Percentiles rank a stretch among this genome's conserved stretches.
These are phyloP conservation scores for Fusarium duplospermum DNA, from an alignment of 2,329 filamentous ascomycete genomes.

Conservation along the genomic window DNA sequence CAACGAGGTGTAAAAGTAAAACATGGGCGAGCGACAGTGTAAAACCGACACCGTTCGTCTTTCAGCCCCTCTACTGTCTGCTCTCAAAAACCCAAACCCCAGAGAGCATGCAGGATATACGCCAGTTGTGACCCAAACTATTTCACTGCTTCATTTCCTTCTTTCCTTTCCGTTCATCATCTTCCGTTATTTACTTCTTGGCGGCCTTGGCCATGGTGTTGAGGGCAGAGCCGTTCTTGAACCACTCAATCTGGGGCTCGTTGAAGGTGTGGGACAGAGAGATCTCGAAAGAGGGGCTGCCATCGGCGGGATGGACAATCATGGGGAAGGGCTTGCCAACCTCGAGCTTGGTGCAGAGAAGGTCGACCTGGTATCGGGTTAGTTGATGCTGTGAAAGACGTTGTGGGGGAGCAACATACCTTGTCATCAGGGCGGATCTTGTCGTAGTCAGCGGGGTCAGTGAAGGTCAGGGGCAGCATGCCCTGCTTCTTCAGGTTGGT, in stretches of 20 bases:
- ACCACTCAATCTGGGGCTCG: constrained; percentile 97
- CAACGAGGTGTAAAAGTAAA: constrained; percentile 41
- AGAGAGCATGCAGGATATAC: constrained; percentile 45
- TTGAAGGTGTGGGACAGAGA: constrained; percentile 97
- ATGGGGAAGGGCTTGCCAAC: constrained; percentile 95
- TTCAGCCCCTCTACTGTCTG: constrained; percentile 41
- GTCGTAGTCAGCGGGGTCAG: constrained; percentile 95
- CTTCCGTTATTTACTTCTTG: constrained; percentile 47
- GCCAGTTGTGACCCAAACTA: constrained; percentile 41
- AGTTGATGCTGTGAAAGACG: constrained; percentile 23
- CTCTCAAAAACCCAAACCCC: constrained; percentile 38
- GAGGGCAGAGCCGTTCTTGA: constrained; percentile 95
- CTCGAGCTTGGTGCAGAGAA: constrained; percentile 87
- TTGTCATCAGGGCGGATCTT: constrained; percentile 94
- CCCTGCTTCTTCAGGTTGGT: constrained; percentile 99
- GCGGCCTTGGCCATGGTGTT: constrained; percentile 95
- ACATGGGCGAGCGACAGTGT: constrained; percentile 33
- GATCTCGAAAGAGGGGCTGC: constrained; percentile 78
- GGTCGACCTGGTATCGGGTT: constrained; percentile 69
- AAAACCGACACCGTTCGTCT: constrained; percentile 30
- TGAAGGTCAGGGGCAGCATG: constrained; percentile 98
- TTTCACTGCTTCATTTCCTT: constrained; percentile 33
- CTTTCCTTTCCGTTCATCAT: constrained; percentile 15
- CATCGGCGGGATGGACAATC: constrained; percentile 90
- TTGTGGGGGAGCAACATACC: constrained; percentile 53